Evolutionary conservation across 1,284 basidiomycete species (phyloP).

Genomic region (Malassezia obtusa): DNA sequence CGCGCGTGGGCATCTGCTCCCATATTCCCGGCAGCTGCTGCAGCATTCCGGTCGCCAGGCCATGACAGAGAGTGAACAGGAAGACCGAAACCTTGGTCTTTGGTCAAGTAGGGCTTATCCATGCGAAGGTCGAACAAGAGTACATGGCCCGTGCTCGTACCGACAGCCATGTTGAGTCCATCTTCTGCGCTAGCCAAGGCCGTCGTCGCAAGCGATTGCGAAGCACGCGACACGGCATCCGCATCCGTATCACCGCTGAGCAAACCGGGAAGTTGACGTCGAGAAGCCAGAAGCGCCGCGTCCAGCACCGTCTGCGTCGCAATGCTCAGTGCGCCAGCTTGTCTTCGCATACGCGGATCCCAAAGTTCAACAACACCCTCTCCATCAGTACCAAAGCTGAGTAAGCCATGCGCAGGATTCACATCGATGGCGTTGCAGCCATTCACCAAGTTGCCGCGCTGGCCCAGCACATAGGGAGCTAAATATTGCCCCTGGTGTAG

Average conservation of each 20-base stretch:
- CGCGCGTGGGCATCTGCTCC: conserved; percentile 63
- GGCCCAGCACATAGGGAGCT: conserved; percentile 34
- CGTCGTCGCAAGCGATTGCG: conserved; percentile 60
- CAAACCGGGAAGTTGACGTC: conserved; percentile 45
- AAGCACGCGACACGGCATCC: conserved; percentile 24
- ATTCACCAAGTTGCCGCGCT: conserved; percentile 48
- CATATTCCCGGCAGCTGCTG: conserved; percentile 25
- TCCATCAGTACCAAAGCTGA: conserved; percentile 72
- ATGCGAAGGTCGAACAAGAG: conserved; percentile 88
- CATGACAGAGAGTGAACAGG: conserved; percentile 77
- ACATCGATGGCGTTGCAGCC: conserved; percentile 89
- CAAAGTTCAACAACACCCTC: conserved; percentile 84
- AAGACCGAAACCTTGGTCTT: conserved; percentile 95
- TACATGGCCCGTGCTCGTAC: conserved; percentile 87
- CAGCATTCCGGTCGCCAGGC: conserved; percentile 63
- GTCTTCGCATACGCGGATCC: conserved; percentile 75
- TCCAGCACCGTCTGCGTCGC: conserved; percentile 54
- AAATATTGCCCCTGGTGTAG: conserved; percentile 85
- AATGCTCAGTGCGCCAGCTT: conserved; percentile 67
- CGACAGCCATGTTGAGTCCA: conserved; percentile 83
- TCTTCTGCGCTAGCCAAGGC: conserved; percentile 65
- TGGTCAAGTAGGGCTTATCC: conserved; percentile 68
- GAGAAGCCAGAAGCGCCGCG: conserved; percentile 45
- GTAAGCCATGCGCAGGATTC: conserved; percentile 83
- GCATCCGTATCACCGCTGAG: conserved; percentile 34